Conservation (phyloP, 331 rosid genomes). For the Spiraea crenata region DNA sequence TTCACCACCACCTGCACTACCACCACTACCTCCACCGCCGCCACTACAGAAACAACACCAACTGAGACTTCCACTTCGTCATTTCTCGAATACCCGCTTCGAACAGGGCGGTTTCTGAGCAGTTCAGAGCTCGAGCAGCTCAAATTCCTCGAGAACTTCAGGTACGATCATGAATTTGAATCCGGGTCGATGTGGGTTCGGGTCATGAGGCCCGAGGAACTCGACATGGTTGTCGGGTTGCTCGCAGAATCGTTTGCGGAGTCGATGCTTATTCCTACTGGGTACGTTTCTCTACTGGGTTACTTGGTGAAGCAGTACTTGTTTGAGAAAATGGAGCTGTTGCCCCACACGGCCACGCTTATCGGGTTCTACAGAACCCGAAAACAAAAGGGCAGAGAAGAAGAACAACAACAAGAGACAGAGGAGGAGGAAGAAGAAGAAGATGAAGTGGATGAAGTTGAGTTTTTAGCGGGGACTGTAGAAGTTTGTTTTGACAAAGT, state of each 20-base stretch:
- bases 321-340: slow-evolving; percentile 48
- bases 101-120: slow-evolving; percentile 60
- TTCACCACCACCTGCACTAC: slow-evolving; percentile 23
- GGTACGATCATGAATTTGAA: slow-evolving; percentile 48
- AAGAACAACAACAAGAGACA: background rate
- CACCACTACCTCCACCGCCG: background rate
- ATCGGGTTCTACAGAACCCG: slow-evolving; percentile 61
- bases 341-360: slow-evolving; percentile 81
- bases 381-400: slow-evolving; percentile 12
- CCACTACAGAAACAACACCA: slow-evolving; percentile 15
- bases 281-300: slow-evolving; percentile 49
- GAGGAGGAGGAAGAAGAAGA: slow-evolving; percentile 14
- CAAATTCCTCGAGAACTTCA: slow-evolving; percentile 47
- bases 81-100: slow-evolving; percentile 41
- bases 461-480: slow-evolving; percentile 80
- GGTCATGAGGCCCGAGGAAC: slow-evolving; percentile 64
- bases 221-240: slow-evolving; percentile 49
- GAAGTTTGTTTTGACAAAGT: slow-evolving; percentile 65
- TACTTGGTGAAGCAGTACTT: slow-evolving; percentile 76
- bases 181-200: slow-evolving; percentile 77
- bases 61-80: slow-evolving; percentile 20
- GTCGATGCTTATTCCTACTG: slow-evolving; percentile 62
- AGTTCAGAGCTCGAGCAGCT: slow-evolving; percentile 58
- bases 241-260: slow-evolving; percentile 84
- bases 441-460: slow-evolving; percentile 27